Conservation (phyloP, 2,329 filamentous ascomycete species). For the Neonectria magnoliae region DNA sequence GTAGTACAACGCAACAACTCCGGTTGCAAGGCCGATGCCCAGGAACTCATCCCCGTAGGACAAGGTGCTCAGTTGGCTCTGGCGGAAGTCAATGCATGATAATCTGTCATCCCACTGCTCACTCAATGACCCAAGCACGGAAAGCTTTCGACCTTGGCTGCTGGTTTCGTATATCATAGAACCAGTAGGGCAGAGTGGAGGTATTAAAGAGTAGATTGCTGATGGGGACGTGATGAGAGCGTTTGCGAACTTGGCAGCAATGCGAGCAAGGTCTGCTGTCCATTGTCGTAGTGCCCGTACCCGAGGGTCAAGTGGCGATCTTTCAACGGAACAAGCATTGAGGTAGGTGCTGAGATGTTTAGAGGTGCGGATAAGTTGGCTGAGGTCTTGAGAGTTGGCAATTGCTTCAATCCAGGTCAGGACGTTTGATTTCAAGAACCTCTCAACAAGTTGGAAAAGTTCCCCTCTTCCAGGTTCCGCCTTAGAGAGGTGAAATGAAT, state of each 20-base stretch:
- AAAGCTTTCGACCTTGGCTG: slow-evolving; percentile 23
- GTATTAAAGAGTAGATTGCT: slow-evolving; percentile 45
- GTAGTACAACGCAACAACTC: slow-evolving; percentile 39
- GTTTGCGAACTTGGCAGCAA: slow-evolving; percentile 44
- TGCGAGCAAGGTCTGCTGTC: slow-evolving; percentile 45
- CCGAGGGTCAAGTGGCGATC: slow-evolving; percentile 28
- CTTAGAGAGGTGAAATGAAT: slow-evolving; percentile 48
- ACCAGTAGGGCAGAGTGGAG: slow-evolving; percentile 45
- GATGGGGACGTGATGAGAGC: slow-evolving; percentile 43
- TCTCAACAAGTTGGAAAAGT: slow-evolving; percentile 38
- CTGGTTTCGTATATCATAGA: slow-evolving; percentile 38
- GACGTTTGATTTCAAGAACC: slow-evolving; percentile 47
- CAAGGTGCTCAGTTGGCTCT: slow-evolving; percentile 31
- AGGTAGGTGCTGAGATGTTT: slow-evolving; percentile 35
- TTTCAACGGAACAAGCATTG: slow-evolving; percentile 26
- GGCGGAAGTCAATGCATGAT: slow-evolving; percentile 41
- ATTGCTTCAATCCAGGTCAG: slow-evolving; percentile 50
- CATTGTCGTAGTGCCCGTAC: slow-evolving; percentile 39
- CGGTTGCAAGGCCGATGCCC: slow-evolving; percentile 40
- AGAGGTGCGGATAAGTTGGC: slow-evolving; percentile 28
- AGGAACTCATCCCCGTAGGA: slow-evolving; percentile 42
- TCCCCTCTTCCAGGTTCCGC: slow-evolving; percentile 34
- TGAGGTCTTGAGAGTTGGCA: slow-evolving; percentile 27
- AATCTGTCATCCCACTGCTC: slow-evolving; percentile 47
- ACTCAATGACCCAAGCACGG: slow-evolving; percentile 37